phyloP scores from a whole-genome alignment of 768 basidiomycete species.

The Rhodotorula diobovata region DNA sequence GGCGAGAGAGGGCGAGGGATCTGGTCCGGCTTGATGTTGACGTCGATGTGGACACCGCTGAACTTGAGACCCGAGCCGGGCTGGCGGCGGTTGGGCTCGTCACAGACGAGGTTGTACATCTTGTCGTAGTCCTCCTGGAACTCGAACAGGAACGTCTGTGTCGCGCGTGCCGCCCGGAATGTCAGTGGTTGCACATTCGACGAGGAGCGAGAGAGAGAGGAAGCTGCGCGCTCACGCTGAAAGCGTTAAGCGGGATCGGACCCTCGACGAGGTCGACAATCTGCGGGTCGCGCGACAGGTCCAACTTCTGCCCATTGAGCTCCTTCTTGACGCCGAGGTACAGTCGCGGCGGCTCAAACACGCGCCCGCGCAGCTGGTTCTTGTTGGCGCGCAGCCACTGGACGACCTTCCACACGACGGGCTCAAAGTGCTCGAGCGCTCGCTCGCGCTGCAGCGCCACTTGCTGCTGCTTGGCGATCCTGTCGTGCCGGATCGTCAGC shows the following conservation, averaged over 20 bases:
- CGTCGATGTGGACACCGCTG: slow-evolving; percentile 30
- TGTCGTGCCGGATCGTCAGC: neutral
- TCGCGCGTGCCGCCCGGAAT: neutral
- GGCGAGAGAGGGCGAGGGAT: neutral
- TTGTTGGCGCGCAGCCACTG: slow-evolving; percentile 62
- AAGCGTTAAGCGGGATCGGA: neutral
- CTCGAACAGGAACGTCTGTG: slow-evolving; percentile 78
- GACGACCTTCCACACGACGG: slow-evolving; percentile 61
- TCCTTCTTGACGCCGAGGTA: slow-evolving; percentile 64
- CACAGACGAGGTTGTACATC: slow-evolving; percentile 60
- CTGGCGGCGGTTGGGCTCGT: slow-evolving; percentile 42
- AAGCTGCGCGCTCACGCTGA: no score
- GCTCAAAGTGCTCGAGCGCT: slow-evolving; percentile 56
- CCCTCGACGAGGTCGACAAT: slow-evolving; percentile 19
- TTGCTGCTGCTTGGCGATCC: slow-evolving; percentile 17
- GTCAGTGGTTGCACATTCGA: neutral
- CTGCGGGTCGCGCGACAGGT: neutral
- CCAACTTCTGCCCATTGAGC: slow-evolving; percentile 51
- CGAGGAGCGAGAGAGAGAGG: neutral
- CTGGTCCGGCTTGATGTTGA: neutral
- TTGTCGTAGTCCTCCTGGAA: slow-evolving; percentile 72
- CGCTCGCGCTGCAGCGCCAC: slow-evolving; percentile 49
- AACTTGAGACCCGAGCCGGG: slow-evolving; percentile 16
- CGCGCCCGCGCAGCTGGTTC: slow-evolving; percentile 65
- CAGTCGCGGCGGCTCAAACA: slow-evolving; percentile 81